phyloP scores from a whole-genome alignment of 768 basidiomycete species.

The Rhodotorula toruloides region DNA sequence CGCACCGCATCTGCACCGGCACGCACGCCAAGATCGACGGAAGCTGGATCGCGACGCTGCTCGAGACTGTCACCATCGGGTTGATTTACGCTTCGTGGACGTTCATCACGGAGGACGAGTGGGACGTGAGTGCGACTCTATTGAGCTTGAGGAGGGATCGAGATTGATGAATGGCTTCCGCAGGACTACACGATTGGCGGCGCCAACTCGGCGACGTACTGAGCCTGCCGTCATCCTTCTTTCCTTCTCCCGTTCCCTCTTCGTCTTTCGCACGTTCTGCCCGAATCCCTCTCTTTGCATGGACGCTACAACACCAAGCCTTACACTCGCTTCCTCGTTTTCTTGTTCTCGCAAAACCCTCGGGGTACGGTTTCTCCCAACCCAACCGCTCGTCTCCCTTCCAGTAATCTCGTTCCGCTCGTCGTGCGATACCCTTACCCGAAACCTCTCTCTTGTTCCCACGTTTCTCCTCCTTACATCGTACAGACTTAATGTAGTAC shows the following conservation, averaged over 20 bases:
- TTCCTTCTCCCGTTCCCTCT: not conserved
- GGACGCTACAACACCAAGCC: no score
- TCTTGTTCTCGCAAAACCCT: no score
- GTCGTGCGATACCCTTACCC: no score
- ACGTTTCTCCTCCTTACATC: no score
- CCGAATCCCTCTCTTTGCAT: no score
- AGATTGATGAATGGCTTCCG: not conserved
- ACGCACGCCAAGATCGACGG: slow-evolving; percentile 70
- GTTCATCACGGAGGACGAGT: slow-evolving; percentile 76
- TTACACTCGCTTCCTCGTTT: no score
- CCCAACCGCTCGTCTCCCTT: no score
- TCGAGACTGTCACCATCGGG: slow-evolving; percentile 70
- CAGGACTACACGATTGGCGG: slow-evolving; percentile 5
- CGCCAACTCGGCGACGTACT: slow-evolving; percentile 2
- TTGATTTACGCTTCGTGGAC: slow-evolving; percentile 73
- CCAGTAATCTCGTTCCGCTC: no score
- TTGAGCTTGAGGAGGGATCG: not conserved
- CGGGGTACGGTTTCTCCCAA: no score
- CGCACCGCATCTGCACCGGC: slow-evolving; percentile 63
- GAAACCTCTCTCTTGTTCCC: no score
- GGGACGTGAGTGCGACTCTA: slow-evolving; percentile 14
- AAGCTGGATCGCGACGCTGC: slow-evolving; percentile 74
- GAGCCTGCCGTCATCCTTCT: not conserved
- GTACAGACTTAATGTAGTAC: no score
- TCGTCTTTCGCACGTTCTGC: not conserved